Conservation (phyloP, 2,329 filamentous ascomycete genomes). For the Alternaria dauci region DNA sequence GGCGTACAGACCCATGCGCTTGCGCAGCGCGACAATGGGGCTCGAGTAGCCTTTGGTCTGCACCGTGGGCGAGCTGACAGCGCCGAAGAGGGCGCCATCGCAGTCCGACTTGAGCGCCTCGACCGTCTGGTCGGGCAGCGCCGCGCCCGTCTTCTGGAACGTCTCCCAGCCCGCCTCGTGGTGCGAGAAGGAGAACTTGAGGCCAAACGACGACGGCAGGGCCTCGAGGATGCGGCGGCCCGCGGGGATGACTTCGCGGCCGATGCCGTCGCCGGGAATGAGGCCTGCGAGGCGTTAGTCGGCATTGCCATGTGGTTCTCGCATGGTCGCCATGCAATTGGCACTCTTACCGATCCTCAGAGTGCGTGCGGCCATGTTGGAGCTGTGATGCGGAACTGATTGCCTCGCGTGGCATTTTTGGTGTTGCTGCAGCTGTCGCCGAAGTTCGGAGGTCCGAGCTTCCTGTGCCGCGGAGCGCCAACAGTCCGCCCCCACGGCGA, state of each 20-base stretch:
- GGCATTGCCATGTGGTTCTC: accelerated
- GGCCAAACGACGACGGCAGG: slow-evolving; percentile 84
- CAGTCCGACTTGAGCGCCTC: slow-evolving; percentile 89
- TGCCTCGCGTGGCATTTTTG: slow-evolving; percentile 26
- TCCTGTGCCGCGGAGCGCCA: neutral
- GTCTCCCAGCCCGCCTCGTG: slow-evolving; percentile 93
- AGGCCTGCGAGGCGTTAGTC: slow-evolving; percentile 68
- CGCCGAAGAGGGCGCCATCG: slow-evolving; percentile 95
- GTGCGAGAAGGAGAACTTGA: slow-evolving; percentile 94
- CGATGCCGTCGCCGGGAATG: slow-evolving; percentile 97
- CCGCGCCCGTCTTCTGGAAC: slow-evolving; percentile 87
- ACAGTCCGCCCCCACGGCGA: neutral
- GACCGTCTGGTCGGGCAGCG: slow-evolving; percentile 90
- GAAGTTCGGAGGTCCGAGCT: slow-evolving; percentile 25
- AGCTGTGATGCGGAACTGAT: slow-evolving; percentile 18
- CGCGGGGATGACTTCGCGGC: slow-evolving; percentile 95
- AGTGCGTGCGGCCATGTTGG: slow-evolving; percentile 43
- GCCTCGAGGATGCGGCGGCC: slow-evolving; percentile 92
- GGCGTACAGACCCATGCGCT: slow-evolving; percentile 92
- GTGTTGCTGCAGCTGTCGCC: slow-evolving; percentile 16
- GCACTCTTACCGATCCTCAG: slow-evolving; percentile 36
- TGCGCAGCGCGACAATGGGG: slow-evolving; percentile 95
- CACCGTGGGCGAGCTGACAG: slow-evolving; percentile 87
- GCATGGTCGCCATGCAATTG: neutral
- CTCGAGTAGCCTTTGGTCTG: slow-evolving; percentile 95